Conservation (phyloP, 805 yeast genomes). For the Isabelozyma pseudorhagii region DNA sequence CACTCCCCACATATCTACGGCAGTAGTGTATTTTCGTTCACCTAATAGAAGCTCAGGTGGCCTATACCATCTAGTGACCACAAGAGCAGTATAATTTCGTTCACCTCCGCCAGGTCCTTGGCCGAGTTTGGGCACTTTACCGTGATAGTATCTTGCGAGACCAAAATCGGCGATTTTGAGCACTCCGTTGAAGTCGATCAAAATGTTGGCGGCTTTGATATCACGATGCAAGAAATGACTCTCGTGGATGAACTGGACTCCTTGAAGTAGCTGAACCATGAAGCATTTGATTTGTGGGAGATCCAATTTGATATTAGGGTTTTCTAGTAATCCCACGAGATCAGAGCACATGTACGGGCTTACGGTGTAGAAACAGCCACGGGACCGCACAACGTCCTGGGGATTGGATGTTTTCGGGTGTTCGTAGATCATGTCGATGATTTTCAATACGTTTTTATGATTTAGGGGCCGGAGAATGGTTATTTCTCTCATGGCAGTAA, state of each 20-base stretch:
- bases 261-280: slow-evolving; percentile 72
- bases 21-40: slow-evolving; percentile 82
- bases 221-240: slow-evolving; percentile 73
- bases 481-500: slow-evolving; percentile 92
- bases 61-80: slow-evolving; percentile 96
- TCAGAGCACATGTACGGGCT: slow-evolving; percentile 92
- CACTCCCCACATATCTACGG: slow-evolving; percentile 96
- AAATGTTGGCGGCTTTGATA: slow-evolving; percentile 92
- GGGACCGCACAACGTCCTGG: slow-evolving; percentile 30
- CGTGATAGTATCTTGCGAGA: slow-evolving; percentile 73
- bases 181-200: slow-evolving; percentile 71
- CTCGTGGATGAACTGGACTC: slow-evolving; percentile 77
- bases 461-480: slow-evolving; percentile 68
- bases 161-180: slow-evolving; percentile 96
- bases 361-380: slow-evolving; percentile 73
- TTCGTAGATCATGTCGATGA: slow-evolving; percentile 69
- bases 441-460: slow-evolving; percentile 70
- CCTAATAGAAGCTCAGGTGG: slow-evolving; percentile 93
- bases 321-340: slow-evolving; percentile 83
- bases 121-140: slow-evolving; percentile 51
- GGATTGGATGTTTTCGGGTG: slow-evolving; percentile 30
- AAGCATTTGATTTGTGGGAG: slow-evolving; percentile 78
- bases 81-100: slow-evolving; percentile 56
- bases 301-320: slow-evolving; percentile 60
- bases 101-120: slow-evolving; percentile 59